Base-by-base conservation (phyloP, 208 protist genomes). In the Trichomonas tenax region DNA sequence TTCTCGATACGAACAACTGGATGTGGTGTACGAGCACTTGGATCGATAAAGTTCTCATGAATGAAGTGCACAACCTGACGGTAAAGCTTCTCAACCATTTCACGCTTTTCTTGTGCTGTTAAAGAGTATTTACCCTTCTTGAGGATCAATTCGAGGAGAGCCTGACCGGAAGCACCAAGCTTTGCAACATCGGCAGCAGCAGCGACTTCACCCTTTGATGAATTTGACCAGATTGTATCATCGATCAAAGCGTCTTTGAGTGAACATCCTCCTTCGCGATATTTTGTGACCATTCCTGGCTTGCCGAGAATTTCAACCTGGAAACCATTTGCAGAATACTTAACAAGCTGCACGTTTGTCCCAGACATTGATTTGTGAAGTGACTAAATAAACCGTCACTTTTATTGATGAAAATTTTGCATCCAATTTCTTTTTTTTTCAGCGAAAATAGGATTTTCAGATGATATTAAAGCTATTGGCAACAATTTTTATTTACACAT, bases 31-130 rank as follows among this genome's bases (percentile, higher is more conserved):
- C 44, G 10, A 0, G 31, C 41, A 31, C n/a, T 46, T 96, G 93
- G 41, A 4, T 96, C 93, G 9, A 96, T 96, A 34, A 82, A 96
- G 40, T 96, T 96, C 40, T 96, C 38, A 34, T 82, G 51, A 82
- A 96, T 96, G 34, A 48, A 81, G 26, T 96, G 40, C 41, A 96
- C 44, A n/a, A 96, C 93, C 38, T 96, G 31, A 9, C 21, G 10
- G 9, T 82, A 10, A 41, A n/a, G 63, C 82, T 44, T 81, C 46
- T 96, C 93, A 15, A 96, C 36, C 21, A 48, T n/a, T 3, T 96
- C 93, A 21, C 44, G 36, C 72, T 81, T 96, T 82, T 96, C 93
- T 82, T 96, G 93, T 9, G 93, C 93, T 48, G 49, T 96, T 46
- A 96, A 41, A 34, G 23, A n/a, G 41, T 82, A 96, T 45, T 96